Percentiles rank a stretch among this genome's conserved stretches.
These are phyloP conservation scores for Aphanocladium album DNA, from an alignment of 2,329 filamentous ascomycete genomes.

Conservation along the genomic window DNA sequence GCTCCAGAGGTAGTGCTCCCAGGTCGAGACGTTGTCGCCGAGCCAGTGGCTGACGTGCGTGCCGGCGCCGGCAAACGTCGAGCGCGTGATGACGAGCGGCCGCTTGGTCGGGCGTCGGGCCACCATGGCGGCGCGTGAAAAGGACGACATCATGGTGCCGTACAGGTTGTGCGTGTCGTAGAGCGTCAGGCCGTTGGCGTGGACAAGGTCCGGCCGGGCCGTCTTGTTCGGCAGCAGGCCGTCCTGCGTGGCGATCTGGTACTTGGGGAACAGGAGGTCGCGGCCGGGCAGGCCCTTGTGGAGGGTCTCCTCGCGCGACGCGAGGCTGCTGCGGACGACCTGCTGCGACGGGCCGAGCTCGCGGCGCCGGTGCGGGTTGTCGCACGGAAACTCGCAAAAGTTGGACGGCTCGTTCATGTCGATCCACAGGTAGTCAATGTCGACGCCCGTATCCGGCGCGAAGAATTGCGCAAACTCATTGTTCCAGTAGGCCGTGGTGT, in stretches of 20 bases:
- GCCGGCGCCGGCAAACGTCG: constrained; percentile 70
- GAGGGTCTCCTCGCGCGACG: constrained; percentile 7
- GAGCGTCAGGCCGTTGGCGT: constrained; percentile 61
- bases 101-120: constrained; percentile 57
- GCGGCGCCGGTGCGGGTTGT: constrained; percentile 57
- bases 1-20: constrained; percentile 53
- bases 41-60: constrained; percentile 58
- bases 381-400: constrained; percentile 25
- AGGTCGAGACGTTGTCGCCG: constrained; percentile 40
- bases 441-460: constrained; percentile 54
- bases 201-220: constrained; percentile 61
- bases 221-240: constrained; percentile 53
- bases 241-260: constrained; percentile 22
- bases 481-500: constrained; percentile 63
- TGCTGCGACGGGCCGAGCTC: constrained; percentile 1
- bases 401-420: constrained; percentile 51
- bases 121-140: constrained; percentile 62
- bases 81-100: constrained; percentile 69
- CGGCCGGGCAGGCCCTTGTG: constrained; percentile 18
- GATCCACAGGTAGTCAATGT: constrained; percentile 74
- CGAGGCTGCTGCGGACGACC: background rate
- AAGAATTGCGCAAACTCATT: constrained; percentile 63
- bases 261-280: constrained; percentile 18
- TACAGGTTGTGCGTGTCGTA: constrained; percentile 78
- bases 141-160: constrained; percentile 68